Conservation (phyloP, 345 rosid species). For the Zanthoxylum bungeanum region DNA sequence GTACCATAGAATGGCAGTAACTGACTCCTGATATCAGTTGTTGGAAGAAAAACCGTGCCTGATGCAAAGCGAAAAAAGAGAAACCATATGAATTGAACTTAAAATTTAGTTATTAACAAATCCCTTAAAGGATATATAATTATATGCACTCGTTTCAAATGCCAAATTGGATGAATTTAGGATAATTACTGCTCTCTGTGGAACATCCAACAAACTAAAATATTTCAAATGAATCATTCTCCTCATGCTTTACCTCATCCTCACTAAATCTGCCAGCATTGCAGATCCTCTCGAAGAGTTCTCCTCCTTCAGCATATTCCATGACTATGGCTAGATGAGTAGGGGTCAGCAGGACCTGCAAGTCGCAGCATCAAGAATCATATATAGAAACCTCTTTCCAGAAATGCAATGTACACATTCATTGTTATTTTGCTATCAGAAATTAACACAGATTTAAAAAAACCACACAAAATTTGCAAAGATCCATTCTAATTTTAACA, state of each 20-base stretch:
- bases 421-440: not conserved
- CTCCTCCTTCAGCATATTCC: conserved; percentile 82
- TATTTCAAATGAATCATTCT: not conserved
- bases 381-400: not conserved
- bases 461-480: not conserved
- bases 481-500: not conserved
- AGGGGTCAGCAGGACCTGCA: conserved; percentile 55
- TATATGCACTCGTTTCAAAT: not conserved
- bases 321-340: conserved; percentile 74
- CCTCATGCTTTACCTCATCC: conserved; percentile 44
- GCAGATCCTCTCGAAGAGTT: conserved; percentile 61
- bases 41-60: conserved; percentile 83
- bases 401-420: not conserved
- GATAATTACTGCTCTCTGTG: not conserved
- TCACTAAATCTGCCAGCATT: conserved; percentile 68
- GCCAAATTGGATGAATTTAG: not conserved
- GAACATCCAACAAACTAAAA: not conserved
- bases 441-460: not conserved
- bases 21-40: conserved; percentile 73
- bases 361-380: not conserved
- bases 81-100: not conserved
- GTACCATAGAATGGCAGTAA: conserved; percentile 72
- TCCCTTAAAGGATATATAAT: not conserved
- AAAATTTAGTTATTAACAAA: not conserved
- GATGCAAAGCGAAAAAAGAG: conserved; percentile 19